phyloP scores from a whole-genome alignment of 345 rosid species.

The Abelmoschus esculentus region DNA sequence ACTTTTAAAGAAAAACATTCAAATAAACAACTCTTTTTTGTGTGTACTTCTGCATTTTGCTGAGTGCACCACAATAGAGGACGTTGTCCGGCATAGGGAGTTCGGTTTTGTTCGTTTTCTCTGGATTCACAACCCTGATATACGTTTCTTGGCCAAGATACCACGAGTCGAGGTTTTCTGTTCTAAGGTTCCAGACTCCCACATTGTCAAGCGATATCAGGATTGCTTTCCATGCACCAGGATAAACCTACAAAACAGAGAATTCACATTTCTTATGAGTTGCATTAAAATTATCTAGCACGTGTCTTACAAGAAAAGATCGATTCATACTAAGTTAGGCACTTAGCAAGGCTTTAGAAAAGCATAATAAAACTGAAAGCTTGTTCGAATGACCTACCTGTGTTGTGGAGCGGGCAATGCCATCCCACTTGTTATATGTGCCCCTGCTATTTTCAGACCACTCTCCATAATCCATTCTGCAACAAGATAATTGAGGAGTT shows the following conservation, averaged over 20 bases:
- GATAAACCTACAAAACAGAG: conserved; percentile 59
- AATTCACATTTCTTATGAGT: neutral
- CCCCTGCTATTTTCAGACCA: conserved; percentile 97
- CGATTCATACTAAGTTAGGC: too few species aligned
- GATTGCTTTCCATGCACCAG: conserved; percentile 94
- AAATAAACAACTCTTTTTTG: neutral
- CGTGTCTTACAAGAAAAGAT: too few species aligned
- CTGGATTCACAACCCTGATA: conserved; percentile 82
- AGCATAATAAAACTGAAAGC: too few species aligned
- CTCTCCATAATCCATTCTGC: conserved; percentile 96
- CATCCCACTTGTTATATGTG: conserved; percentile 98
- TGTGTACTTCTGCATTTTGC: conserved; percentile 66
- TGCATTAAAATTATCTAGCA: too few species aligned
- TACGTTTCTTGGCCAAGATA: conserved; percentile 98
- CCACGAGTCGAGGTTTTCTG: conserved; percentile 97
- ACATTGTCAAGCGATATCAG: conserved; percentile 92
- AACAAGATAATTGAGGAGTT: conserved; percentile 11
- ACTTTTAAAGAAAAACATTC: neutral
- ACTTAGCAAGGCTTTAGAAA: too few species aligned
- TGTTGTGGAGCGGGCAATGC: conserved; percentile 82
- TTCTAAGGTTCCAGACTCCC: conserved; percentile 92
- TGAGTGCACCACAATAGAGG: conserved; percentile 77
- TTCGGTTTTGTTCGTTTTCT: conserved; percentile 85
- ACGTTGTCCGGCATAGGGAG: conserved; percentile 72
- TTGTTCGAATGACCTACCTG: conserved; percentile 42